Conservation (phyloP, 2,329 filamentous ascomycete species). For the Ceratocystiopsis minuta region DNA sequence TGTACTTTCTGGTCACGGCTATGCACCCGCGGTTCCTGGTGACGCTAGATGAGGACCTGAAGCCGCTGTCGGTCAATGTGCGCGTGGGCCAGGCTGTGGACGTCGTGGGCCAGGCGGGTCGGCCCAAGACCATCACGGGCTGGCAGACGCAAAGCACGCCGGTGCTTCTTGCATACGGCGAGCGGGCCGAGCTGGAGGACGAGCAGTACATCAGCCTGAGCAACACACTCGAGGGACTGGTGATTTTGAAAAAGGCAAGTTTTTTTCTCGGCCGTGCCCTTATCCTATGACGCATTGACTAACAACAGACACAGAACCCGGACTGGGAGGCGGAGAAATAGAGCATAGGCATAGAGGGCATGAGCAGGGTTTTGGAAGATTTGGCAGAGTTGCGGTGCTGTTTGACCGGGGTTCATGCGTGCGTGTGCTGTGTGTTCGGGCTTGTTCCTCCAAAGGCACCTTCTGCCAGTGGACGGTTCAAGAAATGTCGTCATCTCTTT, state of each 20-base stretch:
- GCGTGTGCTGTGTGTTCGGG: not conserved
- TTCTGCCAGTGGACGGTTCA: not conserved
- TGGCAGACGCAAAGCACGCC: slow-evolving; percentile 99
- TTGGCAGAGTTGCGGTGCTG: not conserved
- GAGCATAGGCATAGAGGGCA: too few species aligned
- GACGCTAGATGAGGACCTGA: slow-evolving; percentile 84
- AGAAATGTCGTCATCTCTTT: not conserved
- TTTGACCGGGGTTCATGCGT: too few species aligned
- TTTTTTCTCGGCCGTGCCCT: not conserved
- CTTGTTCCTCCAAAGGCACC: too few species aligned
- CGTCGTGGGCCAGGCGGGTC: slow-evolving; percentile 88
- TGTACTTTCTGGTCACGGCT: slow-evolving; percentile 91
- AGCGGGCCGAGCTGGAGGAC: slow-evolving; percentile 90
- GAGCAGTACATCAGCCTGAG: slow-evolving; percentile 91
- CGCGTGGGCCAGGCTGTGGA: slow-evolving; percentile 96
- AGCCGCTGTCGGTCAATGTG: slow-evolving; percentile 88
- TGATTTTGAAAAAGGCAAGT: slow-evolving; percentile 86
- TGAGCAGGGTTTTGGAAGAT: too few species aligned
- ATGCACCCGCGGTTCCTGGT: slow-evolving; percentile 96
- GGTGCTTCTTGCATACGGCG: slow-evolving; percentile 81
- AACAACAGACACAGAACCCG: slow-evolving; percentile 25
- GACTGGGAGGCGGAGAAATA: slow-evolving; percentile 33
- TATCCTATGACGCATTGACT: too few species aligned
- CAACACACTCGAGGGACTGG: slow-evolving; percentile 80
- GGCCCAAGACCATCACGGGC: slow-evolving; percentile 96